phyloP scores from a whole-genome alignment of 139 green algal species.

The Tetraselmis striata region DNA sequence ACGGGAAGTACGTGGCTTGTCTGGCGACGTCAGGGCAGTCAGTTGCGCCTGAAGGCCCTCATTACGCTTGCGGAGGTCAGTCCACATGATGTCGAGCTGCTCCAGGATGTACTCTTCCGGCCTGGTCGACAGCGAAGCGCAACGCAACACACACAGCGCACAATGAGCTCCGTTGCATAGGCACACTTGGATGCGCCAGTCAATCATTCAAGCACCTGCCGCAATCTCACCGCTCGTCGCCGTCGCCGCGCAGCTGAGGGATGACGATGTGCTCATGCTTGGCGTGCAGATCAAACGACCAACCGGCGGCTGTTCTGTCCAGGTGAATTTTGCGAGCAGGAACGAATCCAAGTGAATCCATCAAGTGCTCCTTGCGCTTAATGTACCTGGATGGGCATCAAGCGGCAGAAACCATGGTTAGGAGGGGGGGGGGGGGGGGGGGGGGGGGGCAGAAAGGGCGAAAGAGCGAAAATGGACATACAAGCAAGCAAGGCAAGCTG shows the following conservation, averaged over 20 bases:
- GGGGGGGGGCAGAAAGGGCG: no score
- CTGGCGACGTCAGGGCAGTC: background rate
- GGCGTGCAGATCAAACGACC: background rate
- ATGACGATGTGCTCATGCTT: background rate
- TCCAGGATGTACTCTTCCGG: background rate
- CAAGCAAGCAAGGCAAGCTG: background rate
- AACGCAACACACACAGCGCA: no score
- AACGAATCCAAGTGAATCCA: background rate
- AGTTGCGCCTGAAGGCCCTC: background rate
- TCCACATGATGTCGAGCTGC: background rate
- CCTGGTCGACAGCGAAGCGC: background rate
- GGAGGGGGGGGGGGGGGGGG: background rate
- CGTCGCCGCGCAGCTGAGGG: background rate
- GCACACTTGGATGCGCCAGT: no score
- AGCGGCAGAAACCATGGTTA: background rate
- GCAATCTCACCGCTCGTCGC: background rate
- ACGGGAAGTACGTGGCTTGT: no score
- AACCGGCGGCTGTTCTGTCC: background rate
- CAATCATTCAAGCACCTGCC: no score
- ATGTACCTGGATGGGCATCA: background rate
- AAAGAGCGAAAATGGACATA: background rate
- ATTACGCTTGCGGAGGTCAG: background rate
- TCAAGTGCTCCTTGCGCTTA: background rate
- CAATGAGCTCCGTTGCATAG: no score
- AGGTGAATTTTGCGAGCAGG: background rate